Evolutionary conservation across 2,329 filamentous ascomycete genomes (phyloP).

Genomic region (Colletotrichum magnum): DNA sequence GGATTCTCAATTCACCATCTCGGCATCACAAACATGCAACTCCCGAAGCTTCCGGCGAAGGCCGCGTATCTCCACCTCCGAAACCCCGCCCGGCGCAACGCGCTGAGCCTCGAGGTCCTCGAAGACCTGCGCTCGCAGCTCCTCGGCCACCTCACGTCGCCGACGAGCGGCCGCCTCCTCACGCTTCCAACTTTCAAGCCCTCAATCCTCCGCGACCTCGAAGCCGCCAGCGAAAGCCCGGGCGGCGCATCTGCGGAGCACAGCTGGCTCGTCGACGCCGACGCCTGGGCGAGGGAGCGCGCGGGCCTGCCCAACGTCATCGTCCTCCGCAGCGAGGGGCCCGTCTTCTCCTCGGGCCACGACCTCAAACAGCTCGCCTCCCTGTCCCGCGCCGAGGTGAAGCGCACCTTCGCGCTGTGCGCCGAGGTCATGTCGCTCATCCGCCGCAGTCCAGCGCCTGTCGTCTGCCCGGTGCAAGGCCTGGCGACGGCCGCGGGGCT

Average conservation of each 20-base stretch:
- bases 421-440: constrained; percentile 51
- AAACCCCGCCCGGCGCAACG: constrained; percentile 46
- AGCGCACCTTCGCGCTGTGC: constrained; percentile 47
- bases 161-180: constrained; percentile 40
- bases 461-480: constrained; percentile 50
- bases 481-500: constrained; percentile 50
- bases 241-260: constrained; percentile 15
- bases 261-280: constrained; percentile 48
- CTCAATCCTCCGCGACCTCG: constrained; percentile 40
- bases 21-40: constrained; percentile 47
- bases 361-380: constrained; percentile 47
- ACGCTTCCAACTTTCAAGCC: constrained; percentile 49
- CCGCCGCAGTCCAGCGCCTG: constrained; percentile 48
- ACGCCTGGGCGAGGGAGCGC: constrained; percentile 44
- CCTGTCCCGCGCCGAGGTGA: constrained; percentile 30
- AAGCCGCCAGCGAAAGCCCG: constrained; percentile 8
- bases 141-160: constrained; percentile 43
- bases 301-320: constrained; percentile 47
- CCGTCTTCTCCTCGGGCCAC: constrained; percentile 51
- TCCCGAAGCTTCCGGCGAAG: constrained; percentile 46
- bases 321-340: constrained; percentile 48
- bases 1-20: too few species aligned
- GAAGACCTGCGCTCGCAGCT: constrained; percentile 46
- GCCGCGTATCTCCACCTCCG: constrained; percentile 46
- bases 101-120: constrained; percentile 45